Base-by-base conservation (phyloP, 2,329 filamentous ascomycete genomes). In the Fusarium globosum region DNA sequence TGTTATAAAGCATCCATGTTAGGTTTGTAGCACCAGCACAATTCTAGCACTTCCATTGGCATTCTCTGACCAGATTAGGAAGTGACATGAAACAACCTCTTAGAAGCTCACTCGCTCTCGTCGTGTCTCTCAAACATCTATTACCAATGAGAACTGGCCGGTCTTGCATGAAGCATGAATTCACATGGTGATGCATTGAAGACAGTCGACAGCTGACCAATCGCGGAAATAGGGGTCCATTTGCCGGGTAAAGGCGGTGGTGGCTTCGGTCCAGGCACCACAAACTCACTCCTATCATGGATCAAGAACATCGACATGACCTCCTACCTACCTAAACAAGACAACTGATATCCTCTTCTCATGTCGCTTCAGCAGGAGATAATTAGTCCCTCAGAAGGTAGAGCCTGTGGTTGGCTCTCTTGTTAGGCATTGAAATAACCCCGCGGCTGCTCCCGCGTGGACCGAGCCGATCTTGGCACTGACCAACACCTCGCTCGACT, bases 401-500 rank as follows among this genome's bases (percentile, higher is more conserved):
- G 21, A 49, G 18, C 48, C 15, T 23, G 16, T 23, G 43, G 45
- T 67, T 55, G 39, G 38, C 26, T 57, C 42, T 43, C 23, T 55
- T 51, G 30, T 28, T 36, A 52, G 48, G 30, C 28, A 38, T 45
- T 51, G 62, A 36, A 20, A 33, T 46, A 49, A 68, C 67, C 68
- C 71, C 67, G 59, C 71, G 71, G 71, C 63, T 73, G 67, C 72
- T 73, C 67, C 71, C 71, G 71, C 55, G 48, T 74, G 71, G 67
- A 72, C 66, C 71, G 71, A 73, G 33, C 64, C 68, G 53, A 73
- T 57, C 53, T 67, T 67, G 66, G 67, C 67, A 62, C 66, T 60
- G 67, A 63, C 71, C 55, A 59, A 51, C 33, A 30, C 33, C 21
- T 56, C 28, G 28, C 38, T 56, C 38, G 13, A 56, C 52, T 45